phyloP scores from a whole-genome alignment of 1,284 basidiomycete species.

The Sanghuangporus baumii region DNA sequence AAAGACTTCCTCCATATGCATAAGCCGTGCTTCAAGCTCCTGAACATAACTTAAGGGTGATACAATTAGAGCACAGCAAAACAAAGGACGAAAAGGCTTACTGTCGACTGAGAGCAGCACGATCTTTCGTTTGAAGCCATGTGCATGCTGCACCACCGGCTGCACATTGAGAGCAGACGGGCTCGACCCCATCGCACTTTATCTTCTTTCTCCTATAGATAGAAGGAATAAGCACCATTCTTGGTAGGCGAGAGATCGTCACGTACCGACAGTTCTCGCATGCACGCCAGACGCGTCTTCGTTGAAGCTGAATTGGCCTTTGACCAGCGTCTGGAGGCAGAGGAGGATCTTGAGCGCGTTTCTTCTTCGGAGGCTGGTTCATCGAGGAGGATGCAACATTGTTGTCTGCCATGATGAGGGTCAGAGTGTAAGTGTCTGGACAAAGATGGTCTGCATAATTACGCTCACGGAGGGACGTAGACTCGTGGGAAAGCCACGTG shows the following conservation, averaged over 20 bases:
- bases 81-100: constrained; percentile 35
- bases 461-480: neutral
- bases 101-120: constrained; percentile 81
- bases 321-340: constrained; percentile 47
- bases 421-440: constrained; percentile 7
- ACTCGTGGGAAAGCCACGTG: constrained; percentile 3
- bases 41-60: constrained; percentile 67
- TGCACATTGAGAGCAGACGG: constrained; percentile 75
- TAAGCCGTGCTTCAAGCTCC: constrained; percentile 75
- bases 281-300: constrained; percentile 73
- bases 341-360: constrained; percentile 55
- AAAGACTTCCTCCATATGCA: constrained; percentile 80
- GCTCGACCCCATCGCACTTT: constrained; percentile 81
- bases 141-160: constrained; percentile 70
- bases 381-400: constrained; percentile 31
- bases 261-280: constrained; percentile 80
- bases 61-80: constrained; percentile 17
- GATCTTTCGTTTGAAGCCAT: constrained; percentile 83
- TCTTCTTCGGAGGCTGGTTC: constrained; percentile 61
- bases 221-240: neutral
- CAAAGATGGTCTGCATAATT: neutral
- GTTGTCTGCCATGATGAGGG: constrained; percentile 32
- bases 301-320: constrained; percentile 69
- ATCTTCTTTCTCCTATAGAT: constrained; percentile 74
- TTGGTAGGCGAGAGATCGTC: constrained; percentile 1